A percentile compares a stretch with the other conserved stretches of the same genome.
phyloP scores from a whole-genome alignment of 1,284 basidiomycete genomes.

The Porphyrellus sp. region DNA sequence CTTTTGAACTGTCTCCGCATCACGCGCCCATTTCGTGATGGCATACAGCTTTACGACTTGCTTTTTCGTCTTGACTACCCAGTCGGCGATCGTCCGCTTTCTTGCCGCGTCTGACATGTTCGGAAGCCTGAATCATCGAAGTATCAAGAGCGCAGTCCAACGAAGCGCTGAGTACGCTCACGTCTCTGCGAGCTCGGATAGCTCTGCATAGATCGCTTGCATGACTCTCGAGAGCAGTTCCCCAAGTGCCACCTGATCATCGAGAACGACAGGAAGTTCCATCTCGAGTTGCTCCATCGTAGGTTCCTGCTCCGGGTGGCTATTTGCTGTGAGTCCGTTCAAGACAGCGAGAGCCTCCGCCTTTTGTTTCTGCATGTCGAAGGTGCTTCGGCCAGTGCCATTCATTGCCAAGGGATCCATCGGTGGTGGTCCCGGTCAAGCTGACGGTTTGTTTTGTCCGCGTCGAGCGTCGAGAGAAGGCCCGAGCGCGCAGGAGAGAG shows the following conservation, averaged over 20 bases:
- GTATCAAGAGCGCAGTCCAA: background rate
- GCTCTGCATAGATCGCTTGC: conserved; percentile 79
- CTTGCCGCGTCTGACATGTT: conserved; percentile 79
- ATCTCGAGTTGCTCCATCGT: conserved; percentile 60
- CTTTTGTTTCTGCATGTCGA: conserved; percentile 32
- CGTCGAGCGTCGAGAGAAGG: conserved; percentile 2
- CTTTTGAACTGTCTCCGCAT: conserved; percentile 77
- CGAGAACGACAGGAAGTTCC: conserved; percentile 73
- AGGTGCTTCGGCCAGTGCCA: conserved; percentile 16
- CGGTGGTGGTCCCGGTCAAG: background rate
- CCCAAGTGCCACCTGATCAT: conserved; percentile 72
- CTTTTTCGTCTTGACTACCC: conserved; percentile 84
- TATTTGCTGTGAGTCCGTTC: conserved; percentile 32
- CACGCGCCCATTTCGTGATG: conserved; percentile 77
- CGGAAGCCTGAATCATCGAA: conserved; percentile 58
- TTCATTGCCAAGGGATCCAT: conserved; percentile 20
- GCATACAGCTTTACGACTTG: conserved; percentile 89
- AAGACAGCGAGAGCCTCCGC: conserved; percentile 31
- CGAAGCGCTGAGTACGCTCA: conserved; percentile 39
- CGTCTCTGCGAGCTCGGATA: conserved; percentile 85
- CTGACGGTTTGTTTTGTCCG: background rate
- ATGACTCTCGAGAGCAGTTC: conserved; percentile 74
- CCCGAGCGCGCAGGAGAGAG: background rate
- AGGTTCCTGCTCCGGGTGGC: conserved; percentile 39
- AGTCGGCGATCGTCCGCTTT: conserved; percentile 81